Base-by-base conservation (phyloP, 139 green algal species). In the Tetradesmus lagerheimii region DNA sequence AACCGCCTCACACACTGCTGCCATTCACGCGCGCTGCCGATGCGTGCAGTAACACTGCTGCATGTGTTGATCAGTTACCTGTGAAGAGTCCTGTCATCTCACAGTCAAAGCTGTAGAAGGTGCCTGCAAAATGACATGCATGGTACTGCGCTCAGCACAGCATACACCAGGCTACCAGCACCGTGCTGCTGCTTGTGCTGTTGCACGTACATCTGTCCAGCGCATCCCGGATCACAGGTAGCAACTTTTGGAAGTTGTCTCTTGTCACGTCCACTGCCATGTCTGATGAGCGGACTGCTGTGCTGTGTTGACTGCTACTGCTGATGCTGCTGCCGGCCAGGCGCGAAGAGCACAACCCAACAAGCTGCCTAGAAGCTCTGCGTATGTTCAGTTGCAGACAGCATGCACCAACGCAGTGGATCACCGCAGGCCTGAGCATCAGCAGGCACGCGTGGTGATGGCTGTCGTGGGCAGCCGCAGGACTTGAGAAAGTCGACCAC, bases 71-170 rank as follows among this genome's bases (percentile, higher is more conserved):
- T 23, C 23, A 8, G 20, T 62, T 18, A 71, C 57, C 57, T 95
- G 74, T 88, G 81, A 96, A 95, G 66, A 98, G 88, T 0, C 96
- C 95, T n/a, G 95, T 97, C 95, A 97, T 97, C 83, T 97, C 95
- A 67, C 92, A 95, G 92, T 97, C 95, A 45, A 97, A 91, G 15
- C 93, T 77, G 81, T 89, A 95, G 71, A 96, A 96, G 39, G 80
- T 66, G 79, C 31, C 71, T 79, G 71, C 71, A 79, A 71, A 14
- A 2, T 31, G 8, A 31, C 57, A 71, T 31, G 57, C 57, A n/a
- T 4, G 8, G 12, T 71, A 8, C 57, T 31, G 1, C 16, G 0
- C 57, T 71, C 57, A 71, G 57, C 57, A 71, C 57, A 71, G 57
- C 57, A 71, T 23, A 62, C 77, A 89, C 2, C 85, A 37, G 57